Evolutionary conservation across 345 rosid species (phyloP).

Genomic region (Ceriops decandra): DNA sequence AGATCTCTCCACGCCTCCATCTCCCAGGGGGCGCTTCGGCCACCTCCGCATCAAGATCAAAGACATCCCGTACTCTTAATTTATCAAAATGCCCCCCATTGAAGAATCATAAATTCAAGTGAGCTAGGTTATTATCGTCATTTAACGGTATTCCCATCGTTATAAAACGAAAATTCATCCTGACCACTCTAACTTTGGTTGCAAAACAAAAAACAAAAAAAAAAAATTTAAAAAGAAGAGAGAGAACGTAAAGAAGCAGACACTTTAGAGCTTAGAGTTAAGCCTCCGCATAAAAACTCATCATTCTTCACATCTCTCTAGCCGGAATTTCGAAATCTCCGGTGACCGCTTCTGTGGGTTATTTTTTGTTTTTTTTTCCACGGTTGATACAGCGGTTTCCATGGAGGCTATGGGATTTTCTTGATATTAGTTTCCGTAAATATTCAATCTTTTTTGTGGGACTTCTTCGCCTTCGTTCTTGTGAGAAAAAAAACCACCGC

Average conservation of each 20-base stretch:
- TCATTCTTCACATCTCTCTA: conserved; percentile 6
- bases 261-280: background rate
- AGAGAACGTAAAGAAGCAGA: background rate
- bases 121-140: background rate
- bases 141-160: background rate
- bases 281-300: background rate
- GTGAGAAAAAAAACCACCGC: background rate
- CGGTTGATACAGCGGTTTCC: background rate
- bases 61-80: background rate
- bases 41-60: conserved; percentile 14
- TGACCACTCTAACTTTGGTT: conserved; percentile 25
- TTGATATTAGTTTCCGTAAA: background rate
- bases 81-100: conserved; percentile 5
- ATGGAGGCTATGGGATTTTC: conserved; percentile 1
- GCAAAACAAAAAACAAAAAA: conserved; percentile 18
- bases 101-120: background rate
- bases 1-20: conserved; percentile 25
- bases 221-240: too few relatives aligned
- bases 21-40: conserved; percentile 27
- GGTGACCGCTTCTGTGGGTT: background rate
- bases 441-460: background rate
- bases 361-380: background rate
- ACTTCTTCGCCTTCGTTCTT: background rate
- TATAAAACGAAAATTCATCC: conserved; percentile 7
- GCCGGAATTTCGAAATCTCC: conserved; percentile 23